These are phyloP conservation scores for Linnemannia zychae DNA, from an alignment of 192 early-diverging fungal genomes.

Conservation along the genomic window DNA sequence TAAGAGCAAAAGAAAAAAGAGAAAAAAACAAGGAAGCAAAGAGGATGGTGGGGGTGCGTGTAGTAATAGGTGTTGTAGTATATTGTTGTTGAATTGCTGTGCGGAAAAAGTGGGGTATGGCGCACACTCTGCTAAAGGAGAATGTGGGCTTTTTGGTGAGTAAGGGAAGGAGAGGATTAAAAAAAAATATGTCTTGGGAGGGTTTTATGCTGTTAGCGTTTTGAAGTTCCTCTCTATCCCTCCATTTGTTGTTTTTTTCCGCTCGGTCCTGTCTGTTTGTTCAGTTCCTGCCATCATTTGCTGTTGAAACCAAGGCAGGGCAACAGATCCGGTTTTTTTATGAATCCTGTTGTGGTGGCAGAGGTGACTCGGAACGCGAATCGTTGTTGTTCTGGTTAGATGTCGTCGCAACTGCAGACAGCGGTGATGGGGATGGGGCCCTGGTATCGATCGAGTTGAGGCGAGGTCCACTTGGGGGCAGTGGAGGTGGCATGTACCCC, in stretches of 20 bases:
- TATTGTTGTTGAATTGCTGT: not conserved
- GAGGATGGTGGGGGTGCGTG: not conserved
- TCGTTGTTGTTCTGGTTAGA: not conserved
- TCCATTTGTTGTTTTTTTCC: no score
- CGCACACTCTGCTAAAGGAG: not conserved
- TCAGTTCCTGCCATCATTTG: not conserved
- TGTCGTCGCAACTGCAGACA: not conserved
- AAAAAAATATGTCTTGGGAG: no score
- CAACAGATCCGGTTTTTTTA: conserved; percentile 1
- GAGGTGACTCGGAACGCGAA: conserved; percentile 17
- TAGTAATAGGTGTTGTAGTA: not conserved
- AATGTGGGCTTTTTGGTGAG: no score
- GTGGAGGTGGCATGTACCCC: conserved; percentile 35
- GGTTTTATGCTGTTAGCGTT: no score
- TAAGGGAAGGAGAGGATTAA: no score
- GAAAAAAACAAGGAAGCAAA: not conserved
- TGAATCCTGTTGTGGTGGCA: conserved; percentile 34
- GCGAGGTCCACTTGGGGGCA: conserved; percentile 49
- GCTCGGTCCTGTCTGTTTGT: not conserved
- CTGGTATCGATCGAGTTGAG: conserved; percentile 47
- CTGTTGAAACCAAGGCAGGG: not conserved
- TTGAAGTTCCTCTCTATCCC: no score
- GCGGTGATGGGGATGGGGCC: conserved; percentile 20
- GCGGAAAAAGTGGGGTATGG: not conserved
- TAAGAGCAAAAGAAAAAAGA: not conserved